Conservation (phyloP, 768 basidiomycete genomes). For the Cystobasidium tubakii region DNA sequence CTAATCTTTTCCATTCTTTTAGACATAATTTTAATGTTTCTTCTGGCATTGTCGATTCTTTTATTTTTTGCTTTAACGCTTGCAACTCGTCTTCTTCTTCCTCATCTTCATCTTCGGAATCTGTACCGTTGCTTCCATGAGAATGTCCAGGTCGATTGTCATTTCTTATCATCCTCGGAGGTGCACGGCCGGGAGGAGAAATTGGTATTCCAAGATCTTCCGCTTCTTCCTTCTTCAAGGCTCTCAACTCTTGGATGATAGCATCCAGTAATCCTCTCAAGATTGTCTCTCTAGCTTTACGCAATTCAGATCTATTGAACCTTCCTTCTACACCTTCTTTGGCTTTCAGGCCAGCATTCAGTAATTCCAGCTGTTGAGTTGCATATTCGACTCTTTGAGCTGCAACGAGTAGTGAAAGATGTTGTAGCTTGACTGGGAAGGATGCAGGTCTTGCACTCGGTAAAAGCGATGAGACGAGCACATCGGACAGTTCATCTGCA, state of each 20-base stretch:
- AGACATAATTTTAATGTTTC: constrained; percentile 78
- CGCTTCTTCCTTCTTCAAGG: constrained; percentile 22
- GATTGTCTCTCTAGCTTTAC: constrained; percentile 24
- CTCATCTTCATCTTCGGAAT: constrained; percentile 54
- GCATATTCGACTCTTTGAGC: constrained; percentile 20
- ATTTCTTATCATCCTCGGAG: background rate
- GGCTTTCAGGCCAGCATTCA: constrained; percentile 43
- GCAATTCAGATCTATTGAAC: background rate
- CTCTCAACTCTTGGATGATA: constrained; percentile 41
- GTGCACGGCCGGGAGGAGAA: background rate
- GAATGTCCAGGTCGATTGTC: background rate
- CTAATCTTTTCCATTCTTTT: constrained; percentile 74
- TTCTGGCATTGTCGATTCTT: constrained; percentile 62
- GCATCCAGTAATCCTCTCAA: constrained; percentile 34
- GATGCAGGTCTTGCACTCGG: background rate
- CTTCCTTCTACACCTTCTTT: constrained; percentile 9
- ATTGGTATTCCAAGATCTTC: background rate
- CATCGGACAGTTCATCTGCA: constrained; percentile 27
- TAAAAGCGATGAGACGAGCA: constrained; percentile 21
- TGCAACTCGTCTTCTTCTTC: constrained; percentile 73
- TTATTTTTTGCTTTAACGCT: constrained; percentile 63
- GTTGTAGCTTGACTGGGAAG: constrained; percentile 27
- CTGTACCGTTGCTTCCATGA: background rate
- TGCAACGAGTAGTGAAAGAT: background rate
- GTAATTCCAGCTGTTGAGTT: constrained; percentile 34